Evolutionary conservation across 352 stramenopile species (phyloP).

Genomic region (Pythium grandisporangium): DNA sequence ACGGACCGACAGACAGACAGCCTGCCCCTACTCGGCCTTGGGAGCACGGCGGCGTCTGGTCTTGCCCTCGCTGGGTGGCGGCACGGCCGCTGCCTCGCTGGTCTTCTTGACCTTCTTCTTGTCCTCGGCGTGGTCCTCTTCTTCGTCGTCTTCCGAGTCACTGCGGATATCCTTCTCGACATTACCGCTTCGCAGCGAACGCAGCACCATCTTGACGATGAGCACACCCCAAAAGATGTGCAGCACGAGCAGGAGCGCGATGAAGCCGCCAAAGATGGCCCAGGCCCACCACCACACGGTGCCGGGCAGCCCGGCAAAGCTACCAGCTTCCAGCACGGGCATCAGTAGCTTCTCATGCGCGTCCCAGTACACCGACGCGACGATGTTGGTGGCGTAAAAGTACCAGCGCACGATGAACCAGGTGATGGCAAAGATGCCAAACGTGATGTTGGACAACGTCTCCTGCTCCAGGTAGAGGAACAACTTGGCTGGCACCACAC

Average conservation of each 20-base stretch:
- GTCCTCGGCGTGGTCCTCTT: slow-evolving; percentile 16
- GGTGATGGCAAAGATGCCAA: slow-evolving; percentile 51
- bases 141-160: slow-evolving; percentile 58
- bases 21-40: slow-evolving; percentile 45
- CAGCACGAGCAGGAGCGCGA: slow-evolving; percentile 50
- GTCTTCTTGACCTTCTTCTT: slow-evolving; percentile 11
- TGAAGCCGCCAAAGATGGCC: slow-evolving; percentile 40
- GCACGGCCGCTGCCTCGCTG: slow-evolving; percentile 7
- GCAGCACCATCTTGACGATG: slow-evolving; percentile 69
- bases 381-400: slow-evolving; percentile 70
- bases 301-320: slow-evolving; percentile 21
- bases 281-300: slow-evolving; percentile 50
- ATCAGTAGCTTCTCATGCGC: slow-evolving; percentile 43
- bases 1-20: too few relatives aligned
- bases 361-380: slow-evolving; percentile 42
- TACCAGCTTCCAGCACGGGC: slow-evolving; percentile 30
- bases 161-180: slow-evolving; percentile 80
- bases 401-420: slow-evolving; percentile 70
- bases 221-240: slow-evolving; percentile 72
- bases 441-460: slow-evolving; percentile 57
- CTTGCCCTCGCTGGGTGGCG: slow-evolving; percentile 16
- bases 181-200: slow-evolving; percentile 48
- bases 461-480: slow-evolving; percentile 73
- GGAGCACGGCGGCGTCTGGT: slow-evolving; percentile 47
- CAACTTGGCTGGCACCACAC: slow-evolving; percentile 42